Evolutionary conservation across 345 rosid genomes (phyloP).

Genomic region (Bruguiera parviflora): DNA sequence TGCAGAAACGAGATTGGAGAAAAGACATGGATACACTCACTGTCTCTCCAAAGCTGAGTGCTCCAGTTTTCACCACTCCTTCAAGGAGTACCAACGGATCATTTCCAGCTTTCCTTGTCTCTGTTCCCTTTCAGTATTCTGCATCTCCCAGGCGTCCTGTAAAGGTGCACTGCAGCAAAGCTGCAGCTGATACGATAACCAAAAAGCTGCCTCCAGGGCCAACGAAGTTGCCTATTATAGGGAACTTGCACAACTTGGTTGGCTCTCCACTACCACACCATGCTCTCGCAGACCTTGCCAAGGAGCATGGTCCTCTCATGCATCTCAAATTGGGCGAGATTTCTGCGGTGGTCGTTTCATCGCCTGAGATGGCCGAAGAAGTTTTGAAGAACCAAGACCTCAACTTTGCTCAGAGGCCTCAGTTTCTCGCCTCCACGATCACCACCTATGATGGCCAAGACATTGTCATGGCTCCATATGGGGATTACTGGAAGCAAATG

Average conservation of each 20-base stretch:
- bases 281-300: constrained; percentile 15
- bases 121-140: background rate
- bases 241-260: constrained; percentile 18
- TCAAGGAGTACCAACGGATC: too few species aligned
- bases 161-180: background rate
- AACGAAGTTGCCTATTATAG: constrained; percentile 23
- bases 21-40: background rate
- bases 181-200: background rate
- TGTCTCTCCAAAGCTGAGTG: background rate
- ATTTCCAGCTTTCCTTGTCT: background rate
- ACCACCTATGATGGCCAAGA: background rate
- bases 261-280: constrained; percentile 15
- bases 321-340: constrained; percentile 22
- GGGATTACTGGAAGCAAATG: constrained; percentile 23
- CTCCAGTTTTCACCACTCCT: background rate
- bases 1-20: too few species aligned
- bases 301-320: constrained; percentile 20
- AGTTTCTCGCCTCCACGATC: background rate
- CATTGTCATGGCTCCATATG: constrained; percentile 15
- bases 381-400: constrained; percentile 18
- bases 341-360: constrained; percentile 11
- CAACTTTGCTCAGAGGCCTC: constrained; percentile 17
- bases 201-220: constrained; percentile 28
- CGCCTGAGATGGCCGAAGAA: constrained; percentile 7
- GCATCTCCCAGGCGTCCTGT: background rate